Evolutionary conservation across 148 eudicot species (phyloP), one percentile per base, ranked within the genome.

Genomic region (Limonium bicolor): DNA sequence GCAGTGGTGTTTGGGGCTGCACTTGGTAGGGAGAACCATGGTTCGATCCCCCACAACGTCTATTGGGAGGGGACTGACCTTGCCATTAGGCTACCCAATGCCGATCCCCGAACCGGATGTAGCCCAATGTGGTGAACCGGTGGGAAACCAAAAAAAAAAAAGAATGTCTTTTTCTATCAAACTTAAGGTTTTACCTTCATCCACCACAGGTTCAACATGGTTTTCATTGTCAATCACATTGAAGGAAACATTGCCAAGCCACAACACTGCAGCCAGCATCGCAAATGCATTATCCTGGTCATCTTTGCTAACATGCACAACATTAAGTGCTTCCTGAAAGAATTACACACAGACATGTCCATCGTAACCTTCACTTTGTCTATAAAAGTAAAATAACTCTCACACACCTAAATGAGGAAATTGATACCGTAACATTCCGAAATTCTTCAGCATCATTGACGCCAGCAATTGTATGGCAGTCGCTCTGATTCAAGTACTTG

Each of bases 381-480:
- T n/a, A n/a, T n/a, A n/a, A n/a, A n/a, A n/a, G n/a, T n/a, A n/a
- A n/a, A n/a, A n/a, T n/a, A n/a, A n/a, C n/a, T n/a, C n/a, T n/a
- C n/a, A n/a, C n/a, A 48, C 50, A 45, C 20, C 46, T 53, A 27
- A 45, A 41, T 48, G 19, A n/a, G n/a, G n/a, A n/a, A n/a, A n/a
- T n/a, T n/a, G n/a, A 20, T 74, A 90, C 97, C 93, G 30, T 38
- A 27, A 84, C 95, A 44, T 73, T 56, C 41, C 53, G 70, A 63
- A 80, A 90, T 55, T 83, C 77, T 58, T 84, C 82, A 39, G 93
- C 87, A 61, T 90, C 97, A 67, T 90, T 84, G 65, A 90, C 85
- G 53, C 85, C 81, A 36, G 74, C 36, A 62, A 90, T 80, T 20
- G 74, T 56, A 53, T 70, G 61, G 71, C 96, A 86, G 46, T 48